These are phyloP conservation scores for Saccharum spontaneum DNA, from an alignment of 176 grass and related monocot genomes.

Conservation along the genomic window DNA sequence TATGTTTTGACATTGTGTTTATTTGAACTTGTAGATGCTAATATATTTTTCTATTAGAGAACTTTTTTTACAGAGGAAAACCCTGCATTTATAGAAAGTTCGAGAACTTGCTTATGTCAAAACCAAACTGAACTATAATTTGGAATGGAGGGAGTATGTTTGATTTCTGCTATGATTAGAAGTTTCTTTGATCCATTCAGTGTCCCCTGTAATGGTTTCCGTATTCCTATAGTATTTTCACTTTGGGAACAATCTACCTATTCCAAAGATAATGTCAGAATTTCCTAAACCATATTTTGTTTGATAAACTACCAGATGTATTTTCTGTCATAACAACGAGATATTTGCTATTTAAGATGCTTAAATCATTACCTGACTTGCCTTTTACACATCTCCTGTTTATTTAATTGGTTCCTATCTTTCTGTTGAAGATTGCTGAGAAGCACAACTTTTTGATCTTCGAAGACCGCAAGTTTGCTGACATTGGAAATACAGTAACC, in stretches of 20 bases:
- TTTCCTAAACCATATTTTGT: not conserved
- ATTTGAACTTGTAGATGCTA: not conserved
- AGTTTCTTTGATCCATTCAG: not conserved
- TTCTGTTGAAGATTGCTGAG: slow-evolving; percentile 77
- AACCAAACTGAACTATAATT: not conserved
- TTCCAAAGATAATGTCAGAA: not conserved
- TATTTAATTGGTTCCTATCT: slow-evolving; percentile 8
- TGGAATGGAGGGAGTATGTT: not conserved
- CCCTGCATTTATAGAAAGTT: too few relatives aligned
- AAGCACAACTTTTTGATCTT: slow-evolving; percentile 86
- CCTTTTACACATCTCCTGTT: not conserved
- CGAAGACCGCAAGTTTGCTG: slow-evolving; percentile 89
- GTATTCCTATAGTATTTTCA: not conserved
- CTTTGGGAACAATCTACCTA: not conserved
- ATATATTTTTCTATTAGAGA: not conserved
- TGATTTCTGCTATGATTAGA: not conserved
- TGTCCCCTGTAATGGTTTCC: not conserved
- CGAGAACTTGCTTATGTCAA: too few relatives aligned
- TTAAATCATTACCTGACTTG: not conserved
- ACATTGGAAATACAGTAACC: slow-evolving; percentile 90
- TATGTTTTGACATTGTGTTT: not conserved
- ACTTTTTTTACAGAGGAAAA: too few relatives aligned
- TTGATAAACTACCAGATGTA: not conserved
- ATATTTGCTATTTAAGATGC: not conserved
- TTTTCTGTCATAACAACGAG: not conserved